Percentiles rank a stretch among this genome's conserved stretches.
phyloP scores from a whole-genome alignment of 148 eudicot genomes.

The Rhododendron simsii region DNA sequence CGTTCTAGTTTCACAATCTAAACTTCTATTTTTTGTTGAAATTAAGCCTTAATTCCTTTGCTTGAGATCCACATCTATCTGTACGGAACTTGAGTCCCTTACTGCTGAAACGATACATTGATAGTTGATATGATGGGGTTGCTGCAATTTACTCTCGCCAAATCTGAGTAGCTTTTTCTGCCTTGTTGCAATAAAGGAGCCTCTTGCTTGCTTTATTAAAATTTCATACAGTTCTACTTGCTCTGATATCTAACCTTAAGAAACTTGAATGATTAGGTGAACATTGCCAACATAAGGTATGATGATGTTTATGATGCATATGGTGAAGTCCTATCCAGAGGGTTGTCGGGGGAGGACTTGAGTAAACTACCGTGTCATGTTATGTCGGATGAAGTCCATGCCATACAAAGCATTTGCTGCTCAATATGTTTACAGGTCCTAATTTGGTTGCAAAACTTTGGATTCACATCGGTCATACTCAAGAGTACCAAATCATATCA shows the following conservation, averaged over 20 bases:
- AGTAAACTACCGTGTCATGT: conserved; percentile 42
- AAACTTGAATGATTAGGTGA: conserved; percentile 33
- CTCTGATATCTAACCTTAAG: background rate
- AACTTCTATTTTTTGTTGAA: background rate
- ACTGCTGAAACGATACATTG: background rate
- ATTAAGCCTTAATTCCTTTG: background rate
- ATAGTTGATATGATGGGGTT: background rate
- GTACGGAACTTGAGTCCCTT: background rate
- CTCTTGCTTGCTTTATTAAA: background rate
- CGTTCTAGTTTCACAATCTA: background rate
- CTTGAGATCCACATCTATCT: background rate
- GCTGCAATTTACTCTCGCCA: background rate
- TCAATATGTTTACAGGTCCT: conserved; percentile 63
- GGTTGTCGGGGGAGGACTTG: conserved; percentile 39
- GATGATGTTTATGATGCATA: conserved; percentile 36
- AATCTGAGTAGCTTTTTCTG: background rate
- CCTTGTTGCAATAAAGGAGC: background rate
- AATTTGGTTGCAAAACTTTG: background rate
- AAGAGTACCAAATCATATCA: background rate
- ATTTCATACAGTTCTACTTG: background rate
- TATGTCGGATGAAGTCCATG: conserved; percentile 24
- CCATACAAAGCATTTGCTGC: conserved; percentile 37
- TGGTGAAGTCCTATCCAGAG: conserved; percentile 40
- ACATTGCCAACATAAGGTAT: conserved; percentile 29
- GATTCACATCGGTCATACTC: background rate